Percentiles rank a stretch among this genome's conserved stretches.
phyloP scores from a whole-genome alignment of 805 yeast genomes.

The Spathaspora passalidarum region DNA sequence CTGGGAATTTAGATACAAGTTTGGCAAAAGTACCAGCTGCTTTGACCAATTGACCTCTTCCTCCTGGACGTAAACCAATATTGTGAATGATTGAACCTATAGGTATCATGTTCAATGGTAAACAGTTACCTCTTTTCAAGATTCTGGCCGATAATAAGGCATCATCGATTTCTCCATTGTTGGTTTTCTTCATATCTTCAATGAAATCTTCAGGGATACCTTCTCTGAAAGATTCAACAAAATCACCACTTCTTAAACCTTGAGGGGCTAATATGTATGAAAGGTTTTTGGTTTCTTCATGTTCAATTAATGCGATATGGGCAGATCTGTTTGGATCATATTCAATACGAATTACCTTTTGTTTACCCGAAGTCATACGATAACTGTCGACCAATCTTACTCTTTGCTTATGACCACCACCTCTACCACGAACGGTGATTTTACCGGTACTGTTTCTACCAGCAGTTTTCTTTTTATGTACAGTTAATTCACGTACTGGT shows the following conservation, averaged over 20 bases:
- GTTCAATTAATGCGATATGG: constrained; percentile 83
- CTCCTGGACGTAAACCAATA: constrained; percentile 66
- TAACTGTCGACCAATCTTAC: constrained; percentile 76
- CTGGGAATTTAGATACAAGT: constrained; percentile 73
- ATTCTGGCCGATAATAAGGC: constrained; percentile 85
- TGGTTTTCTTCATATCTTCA: constrained; percentile 59
- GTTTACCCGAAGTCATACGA: constrained; percentile 66
- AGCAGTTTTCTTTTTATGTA: constrained; percentile 64
- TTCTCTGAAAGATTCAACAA: constrained; percentile 81
- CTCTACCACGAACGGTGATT: constrained; percentile 90
- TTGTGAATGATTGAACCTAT: constrained; percentile 88
- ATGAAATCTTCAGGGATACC: constrained; percentile 79
- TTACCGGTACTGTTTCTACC: constrained; percentile 90
- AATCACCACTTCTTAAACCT: constrained; percentile 90
- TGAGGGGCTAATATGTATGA: constrained; percentile 88
- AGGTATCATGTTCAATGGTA: constrained; percentile 92
- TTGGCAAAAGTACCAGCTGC: constrained; percentile 96
- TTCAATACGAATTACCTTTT: constrained; percentile 82
- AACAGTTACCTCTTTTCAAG: constrained; percentile 90
- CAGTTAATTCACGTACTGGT: constrained; percentile 75
- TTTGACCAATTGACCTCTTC: constrained; percentile 86
- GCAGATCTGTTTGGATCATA: constrained; percentile 94
- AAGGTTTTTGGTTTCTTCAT: constrained; percentile 55
- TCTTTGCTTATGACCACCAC: constrained; percentile 94
- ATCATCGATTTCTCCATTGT: constrained; percentile 85